phyloP scores from a whole-genome alignment of 2,329 filamentous ascomycete species.

The Penicillium sp. region DNA sequence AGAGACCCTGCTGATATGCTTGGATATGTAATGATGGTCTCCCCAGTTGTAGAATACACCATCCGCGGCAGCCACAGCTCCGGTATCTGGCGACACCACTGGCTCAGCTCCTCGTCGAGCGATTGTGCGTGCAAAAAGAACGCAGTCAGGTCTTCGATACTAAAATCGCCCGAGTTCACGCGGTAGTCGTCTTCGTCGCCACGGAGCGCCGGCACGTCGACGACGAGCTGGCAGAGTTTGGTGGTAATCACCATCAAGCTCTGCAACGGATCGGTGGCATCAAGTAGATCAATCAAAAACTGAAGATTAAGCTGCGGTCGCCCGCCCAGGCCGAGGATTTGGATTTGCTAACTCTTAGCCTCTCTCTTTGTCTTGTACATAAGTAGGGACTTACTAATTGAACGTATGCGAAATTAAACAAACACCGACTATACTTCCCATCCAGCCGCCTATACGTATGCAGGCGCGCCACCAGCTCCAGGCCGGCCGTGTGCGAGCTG shows the following conservation, averaged over 20 bases:
- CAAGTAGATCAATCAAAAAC: conserved; percentile 25
- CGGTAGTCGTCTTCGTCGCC: background rate
- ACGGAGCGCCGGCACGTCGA: conserved; percentile 15
- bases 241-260: conserved; percentile 27
- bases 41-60: conserved; percentile 26
- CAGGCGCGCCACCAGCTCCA: conserved; percentile 32
- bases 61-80: conserved; percentile 32
- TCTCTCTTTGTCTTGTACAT: no score
- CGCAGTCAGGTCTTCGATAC: conserved; percentile 17
- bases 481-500: conserved; percentile 34
- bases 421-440: conserved; percentile 28
- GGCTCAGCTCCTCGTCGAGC: conserved; percentile 27
- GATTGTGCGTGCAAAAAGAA: conserved; percentile 23
- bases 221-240: conserved; percentile 28
- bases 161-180: background rate
- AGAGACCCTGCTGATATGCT: conserved; percentile 24
- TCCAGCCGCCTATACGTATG: conserved; percentile 28
- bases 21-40: conserved; percentile 31
- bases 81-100: conserved; percentile 29
- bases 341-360: conserved; percentile 30
- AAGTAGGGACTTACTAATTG: conserved; percentile 27
- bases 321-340: conserved; percentile 31
- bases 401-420: conserved; percentile 35
- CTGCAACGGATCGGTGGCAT: conserved; percentile 28
- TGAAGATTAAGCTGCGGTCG: conserved; percentile 27